Evolutionary conservation across 139 green algal species (phyloP).

Genomic region (Closterium sp.): DNA sequence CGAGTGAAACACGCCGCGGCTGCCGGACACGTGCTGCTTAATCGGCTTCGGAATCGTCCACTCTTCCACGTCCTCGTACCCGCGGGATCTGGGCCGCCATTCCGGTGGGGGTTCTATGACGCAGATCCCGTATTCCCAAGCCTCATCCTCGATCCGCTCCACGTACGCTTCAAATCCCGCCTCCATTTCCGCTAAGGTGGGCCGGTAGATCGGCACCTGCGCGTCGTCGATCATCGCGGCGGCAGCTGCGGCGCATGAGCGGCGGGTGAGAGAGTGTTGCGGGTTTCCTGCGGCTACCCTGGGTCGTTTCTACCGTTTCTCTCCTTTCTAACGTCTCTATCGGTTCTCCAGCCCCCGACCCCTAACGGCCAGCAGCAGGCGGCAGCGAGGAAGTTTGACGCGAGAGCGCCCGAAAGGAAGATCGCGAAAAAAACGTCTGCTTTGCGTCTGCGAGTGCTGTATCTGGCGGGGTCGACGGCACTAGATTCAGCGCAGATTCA

Average conservation of each 20-base stretch:
- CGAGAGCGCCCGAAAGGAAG: background rate
- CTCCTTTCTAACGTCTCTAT: background rate
- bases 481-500: no score
- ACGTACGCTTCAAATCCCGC: slow-evolving; percentile 64
- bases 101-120: slow-evolving; percentile 67
- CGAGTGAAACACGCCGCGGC: slow-evolving; percentile 68
- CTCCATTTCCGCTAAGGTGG: slow-evolving; percentile 54
- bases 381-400: background rate
- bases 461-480: no score
- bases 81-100: slow-evolving; percentile 64
- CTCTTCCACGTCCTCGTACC: slow-evolving; percentile 58
- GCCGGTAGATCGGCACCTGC: slow-evolving; percentile 29
- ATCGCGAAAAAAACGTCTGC: no score
- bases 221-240: background rate
- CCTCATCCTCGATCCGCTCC: slow-evolving; percentile 58
- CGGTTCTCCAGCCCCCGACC: background rate
- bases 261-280: background rate
- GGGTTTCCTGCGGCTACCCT: background rate
- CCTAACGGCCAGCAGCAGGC: background rate
- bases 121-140: slow-evolving; percentile 56
- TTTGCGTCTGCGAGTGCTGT: no score
- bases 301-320: background rate
- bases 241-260: background rate
- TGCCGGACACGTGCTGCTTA: slow-evolving; percentile 72
- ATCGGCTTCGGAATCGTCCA: slow-evolving; percentile 50